Evolutionary conservation across 2,329 filamentous ascomycete species (phyloP), one percentile per base, ranked within the genome.

Genomic region (Beauveria scarabaeidicola): DNA sequence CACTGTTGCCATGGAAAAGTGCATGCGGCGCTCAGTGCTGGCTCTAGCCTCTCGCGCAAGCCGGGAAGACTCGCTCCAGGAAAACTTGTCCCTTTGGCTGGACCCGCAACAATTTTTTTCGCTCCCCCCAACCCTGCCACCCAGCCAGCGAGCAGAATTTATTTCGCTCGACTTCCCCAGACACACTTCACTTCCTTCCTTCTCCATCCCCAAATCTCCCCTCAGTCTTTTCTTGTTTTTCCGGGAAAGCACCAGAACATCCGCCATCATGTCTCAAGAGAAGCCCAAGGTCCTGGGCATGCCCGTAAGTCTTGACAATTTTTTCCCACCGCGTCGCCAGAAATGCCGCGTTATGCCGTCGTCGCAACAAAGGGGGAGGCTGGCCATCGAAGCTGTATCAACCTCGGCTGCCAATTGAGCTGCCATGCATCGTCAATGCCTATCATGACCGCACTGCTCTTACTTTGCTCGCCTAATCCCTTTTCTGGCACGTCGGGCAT

Each of bases 251-350:
- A 62, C 67, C 66, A 69, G 70, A 73, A 68, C 21, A 47, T 21
- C 70, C 70, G 73, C 71, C 76, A 82, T 73, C 70, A 85, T 84
- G 81, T 77, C 81, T 74, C 66, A 71, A 69, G 75, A 82, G 65
- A 76, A 82, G 70, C 75, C 78, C 67, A 81, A 77, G 74, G 78
- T 87, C 70, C 70, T 86, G 80, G 84, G 84, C 81, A 86, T 87
- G 81, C 82, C 82, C 74, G 84, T 87, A 80, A 81, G 82, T 80
- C 38, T 25, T 25, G 52, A 38, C 61, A 53, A 56, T 43, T 58
- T 48, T 61, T 61, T 53, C 54, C 32, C 53, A 53, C 63, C 51
- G 46, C 19, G 47, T 32, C 47, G 57, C 51, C 52, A 66, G 63
- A 69, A 68, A 69, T 69, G 65, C 66, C 70, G 68, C 67, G 65